Base-by-base conservation (phyloP, 192 early-diverging fungal species). In the Coemansia aciculifera region DNA sequence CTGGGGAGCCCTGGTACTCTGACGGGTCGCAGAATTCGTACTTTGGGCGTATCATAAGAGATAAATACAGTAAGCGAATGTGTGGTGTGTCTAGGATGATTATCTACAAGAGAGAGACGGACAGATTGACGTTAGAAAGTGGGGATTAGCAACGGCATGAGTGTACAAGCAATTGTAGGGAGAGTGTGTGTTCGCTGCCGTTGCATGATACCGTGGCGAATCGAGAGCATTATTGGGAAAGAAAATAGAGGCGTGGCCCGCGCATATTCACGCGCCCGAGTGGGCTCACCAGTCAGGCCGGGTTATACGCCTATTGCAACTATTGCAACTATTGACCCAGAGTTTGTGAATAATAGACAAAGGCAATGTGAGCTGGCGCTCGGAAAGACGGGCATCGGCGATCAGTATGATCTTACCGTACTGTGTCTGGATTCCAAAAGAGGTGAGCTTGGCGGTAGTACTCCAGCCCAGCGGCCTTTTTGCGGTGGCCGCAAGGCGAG, bases 11-110 rank as follows among this genome's bases (percentile, higher is more conserved):
- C 43, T 70, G 74, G 57, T 66, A 75, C 63, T 81, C 79, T 51
- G 79, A 68, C 27, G 79, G 65, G 52, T 81, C 79, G 63, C 79
- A 81, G 56, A 81, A 81, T 65, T 81, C 74, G 79, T 81, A 81
- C 59, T 69, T 70, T 73, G 70, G 71, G 36, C 71, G 74, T 64
- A 81, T 68, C 79, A 81, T 81, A 36, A 54, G 54, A 12, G 54
- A 57, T 32, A 57, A 34, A 32, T 32, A 57, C 54, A 57, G 54
- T 17, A 31, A 57, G 29, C 54, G 11, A 23, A 8, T 34, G 54
- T 17, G 19, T 51, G 29, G 49, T 51, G 49, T 8, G 21, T 51
- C 49, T 21, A 51, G 23, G 27, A 8, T 15, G 15, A 21, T 48
- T 32, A 57, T 57, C 54, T 57, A 57, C 29, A 57, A 57, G 54